These are phyloP conservation scores for Talaromyces amestolkiae DNA, from an alignment of 2,329 filamentous ascomycete genomes.

Conservation along the genomic window DNA sequence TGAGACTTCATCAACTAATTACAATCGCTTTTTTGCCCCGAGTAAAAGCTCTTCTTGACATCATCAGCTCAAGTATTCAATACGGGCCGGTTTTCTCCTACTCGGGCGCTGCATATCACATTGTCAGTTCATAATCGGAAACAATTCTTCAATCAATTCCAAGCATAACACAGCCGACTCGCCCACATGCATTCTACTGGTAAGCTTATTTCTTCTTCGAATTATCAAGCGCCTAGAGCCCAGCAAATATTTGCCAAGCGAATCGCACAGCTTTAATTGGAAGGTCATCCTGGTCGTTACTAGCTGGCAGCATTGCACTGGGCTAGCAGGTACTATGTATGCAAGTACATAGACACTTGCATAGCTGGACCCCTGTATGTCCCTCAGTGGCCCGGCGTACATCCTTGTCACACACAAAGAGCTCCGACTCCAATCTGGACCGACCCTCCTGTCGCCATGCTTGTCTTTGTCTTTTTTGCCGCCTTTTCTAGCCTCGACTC, in stretches of 20 bases:
- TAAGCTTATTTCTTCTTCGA: constrained; percentile 12
- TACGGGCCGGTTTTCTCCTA: background rate
- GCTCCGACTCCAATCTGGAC: constrained; percentile 14
- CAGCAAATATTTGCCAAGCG: background rate
- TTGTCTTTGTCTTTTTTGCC: background rate
- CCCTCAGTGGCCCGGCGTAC: constrained; percentile 15
- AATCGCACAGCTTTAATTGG: constrained; percentile 9
- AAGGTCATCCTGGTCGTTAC: constrained; percentile 19
- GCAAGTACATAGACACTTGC: constrained; percentile 3
- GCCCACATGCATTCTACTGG: constrained; percentile 14
- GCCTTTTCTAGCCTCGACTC: background rate
- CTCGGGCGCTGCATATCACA: background rate
- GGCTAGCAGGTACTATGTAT: background rate
- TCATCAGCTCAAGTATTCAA: background rate
- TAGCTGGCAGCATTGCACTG: constrained; percentile 1
- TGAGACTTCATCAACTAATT: background rate
- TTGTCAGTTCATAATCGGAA: background rate
- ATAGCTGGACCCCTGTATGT: constrained; percentile 18
- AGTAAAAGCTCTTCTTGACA: background rate
- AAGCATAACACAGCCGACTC: background rate
- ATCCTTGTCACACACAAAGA: constrained; percentile 19
- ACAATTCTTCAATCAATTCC: background rate
- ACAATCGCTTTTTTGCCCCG: background rate
- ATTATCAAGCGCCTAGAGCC: background rate
- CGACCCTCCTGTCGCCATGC: background rate